A percentile compares a stretch with the other conserved stretches of the same genome.
These are phyloP conservation scores for Rhizoclosmatium globosum DNA, from an alignment of 192 early-diverging fungal genomes.

Conservation along the genomic window DNA sequence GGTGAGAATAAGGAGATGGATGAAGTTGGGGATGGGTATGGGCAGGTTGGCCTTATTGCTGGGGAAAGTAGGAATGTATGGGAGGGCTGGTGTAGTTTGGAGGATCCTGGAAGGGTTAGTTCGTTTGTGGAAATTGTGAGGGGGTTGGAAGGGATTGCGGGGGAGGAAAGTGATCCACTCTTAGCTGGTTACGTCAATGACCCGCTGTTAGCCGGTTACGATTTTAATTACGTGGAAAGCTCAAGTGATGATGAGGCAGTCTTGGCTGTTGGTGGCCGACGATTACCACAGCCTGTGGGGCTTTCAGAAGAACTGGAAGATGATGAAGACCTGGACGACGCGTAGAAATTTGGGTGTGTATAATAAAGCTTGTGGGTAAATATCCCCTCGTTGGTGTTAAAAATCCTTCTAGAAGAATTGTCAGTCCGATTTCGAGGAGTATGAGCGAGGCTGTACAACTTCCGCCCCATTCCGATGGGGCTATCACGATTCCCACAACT, in stretches of 20 bases:
- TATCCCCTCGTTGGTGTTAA: background rate
- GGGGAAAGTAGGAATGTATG: conserved; percentile 7
- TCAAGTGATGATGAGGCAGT: background rate
- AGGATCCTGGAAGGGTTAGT: too few species aligned
- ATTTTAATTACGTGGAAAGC: conserved; percentile 22
- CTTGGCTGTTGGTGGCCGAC: too few species aligned
- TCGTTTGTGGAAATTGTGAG: conserved; percentile 28
- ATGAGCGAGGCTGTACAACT: background rate
- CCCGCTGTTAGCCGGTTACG: background rate
- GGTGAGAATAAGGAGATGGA: conserved; percentile 14
- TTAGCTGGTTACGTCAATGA: background rate
- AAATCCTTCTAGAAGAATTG: background rate
- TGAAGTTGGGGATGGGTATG: conserved; percentile 28
- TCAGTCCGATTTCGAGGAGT: background rate
- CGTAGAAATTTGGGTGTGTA: background rate
- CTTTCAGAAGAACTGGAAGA: background rate
- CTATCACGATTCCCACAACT: background rate
- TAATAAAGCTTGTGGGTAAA: background rate
- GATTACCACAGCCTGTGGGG: too few species aligned
- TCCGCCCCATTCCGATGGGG: background rate
- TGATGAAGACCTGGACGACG: background rate
- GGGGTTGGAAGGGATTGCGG: background rate
- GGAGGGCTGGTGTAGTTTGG: conserved; percentile 12
- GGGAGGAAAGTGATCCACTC: background rate
- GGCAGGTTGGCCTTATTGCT: conserved; percentile 23